These are phyloP conservation scores for Bolboschoenus planiculmis DNA, from an alignment of 176 grass and related monocot species.

Conservation along the genomic window DNA sequence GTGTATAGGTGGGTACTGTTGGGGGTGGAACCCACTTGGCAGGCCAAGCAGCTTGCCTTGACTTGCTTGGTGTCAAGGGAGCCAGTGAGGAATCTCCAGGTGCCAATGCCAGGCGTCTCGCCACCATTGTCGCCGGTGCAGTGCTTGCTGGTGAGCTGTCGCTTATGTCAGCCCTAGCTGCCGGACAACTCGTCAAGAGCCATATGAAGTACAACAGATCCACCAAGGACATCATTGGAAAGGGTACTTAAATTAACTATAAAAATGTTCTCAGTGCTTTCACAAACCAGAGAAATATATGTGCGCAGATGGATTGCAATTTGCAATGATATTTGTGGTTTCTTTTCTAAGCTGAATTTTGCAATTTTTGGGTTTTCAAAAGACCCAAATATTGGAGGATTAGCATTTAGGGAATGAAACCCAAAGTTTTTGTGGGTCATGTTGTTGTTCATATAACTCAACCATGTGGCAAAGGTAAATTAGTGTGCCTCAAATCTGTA, in stretches of 20 bases:
- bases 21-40: constrained; percentile 80
- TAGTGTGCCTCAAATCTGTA: background rate
- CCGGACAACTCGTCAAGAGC: constrained; percentile 79
- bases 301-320: background rate
- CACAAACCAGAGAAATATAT: background rate
- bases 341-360: background rate
- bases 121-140: constrained; percentile 64
- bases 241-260: background rate
- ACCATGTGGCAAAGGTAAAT: background rate
- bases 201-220: constrained; percentile 98
- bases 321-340: background rate
- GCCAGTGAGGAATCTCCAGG: constrained; percentile 57
- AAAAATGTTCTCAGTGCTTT: background rate
- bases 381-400: background rate
- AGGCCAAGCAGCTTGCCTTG: constrained; percentile 66
- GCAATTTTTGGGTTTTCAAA: background rate
- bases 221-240: constrained; percentile 39
- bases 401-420: background rate
- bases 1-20: constrained; percentile 74
- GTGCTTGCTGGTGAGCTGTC: constrained; percentile 87
- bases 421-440: background rate
- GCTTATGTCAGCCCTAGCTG: constrained; percentile 65
- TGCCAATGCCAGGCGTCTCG: constrained; percentile 60
- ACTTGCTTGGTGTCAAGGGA: constrained; percentile 78
- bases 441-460: background rate